A percentile compares a stretch with the other conserved stretches of the same genome.
phyloP scores from a whole-genome alignment of 2,329 filamentous ascomycete species.

The Diaporthe sp. region DNA sequence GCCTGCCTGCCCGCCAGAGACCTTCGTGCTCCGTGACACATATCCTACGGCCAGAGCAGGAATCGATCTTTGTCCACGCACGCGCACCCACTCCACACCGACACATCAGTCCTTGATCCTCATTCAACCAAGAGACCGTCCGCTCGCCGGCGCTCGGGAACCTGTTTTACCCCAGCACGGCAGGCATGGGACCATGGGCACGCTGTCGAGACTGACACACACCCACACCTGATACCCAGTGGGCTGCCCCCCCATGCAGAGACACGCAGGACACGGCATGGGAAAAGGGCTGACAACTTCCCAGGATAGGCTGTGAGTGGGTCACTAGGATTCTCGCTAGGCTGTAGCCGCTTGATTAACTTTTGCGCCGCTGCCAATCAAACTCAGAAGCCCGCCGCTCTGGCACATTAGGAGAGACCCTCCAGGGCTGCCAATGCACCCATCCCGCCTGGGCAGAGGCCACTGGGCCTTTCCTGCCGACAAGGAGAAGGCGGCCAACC shows the following conservation, averaged over 20 bases:
- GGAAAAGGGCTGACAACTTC: slow-evolving; percentile 23
- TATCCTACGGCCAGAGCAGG: slow-evolving; percentile 5
- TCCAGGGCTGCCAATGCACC: slow-evolving; percentile 9
- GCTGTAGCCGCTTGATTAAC: slow-evolving; percentile 30
- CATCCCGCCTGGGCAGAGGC: slow-evolving; percentile 16
- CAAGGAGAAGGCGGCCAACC: slow-evolving; percentile 7
- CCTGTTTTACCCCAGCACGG: slow-evolving; percentile 18
- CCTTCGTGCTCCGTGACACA: slow-evolving; percentile 26
- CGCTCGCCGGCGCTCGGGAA: slow-evolving; percentile 2
- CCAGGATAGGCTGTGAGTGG: slow-evolving; percentile 27
- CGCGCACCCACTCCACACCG: slow-evolving; percentile 1
- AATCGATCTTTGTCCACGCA: not conserved
- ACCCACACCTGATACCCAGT: slow-evolving; percentile 3
- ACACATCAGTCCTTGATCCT: slow-evolving; percentile 16
- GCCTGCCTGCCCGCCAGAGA: slow-evolving; percentile 20
- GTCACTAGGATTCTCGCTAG: slow-evolving; percentile 29
- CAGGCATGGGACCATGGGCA: slow-evolving; percentile 10
- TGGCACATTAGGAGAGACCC: slow-evolving; percentile 20
- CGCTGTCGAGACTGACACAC: slow-evolving; percentile 15
- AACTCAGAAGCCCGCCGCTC: slow-evolving; percentile 12
- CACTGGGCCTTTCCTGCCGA: slow-evolving; percentile 16
- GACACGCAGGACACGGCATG: slow-evolving; percentile 21
- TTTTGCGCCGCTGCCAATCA: slow-evolving; percentile 21
- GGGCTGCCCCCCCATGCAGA: slow-evolving; percentile 12
- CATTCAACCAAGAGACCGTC: not conserved